Base-by-base conservation (phyloP, 2,329 filamentous ascomycete genomes). In the Cladosporium sp. region DNA sequence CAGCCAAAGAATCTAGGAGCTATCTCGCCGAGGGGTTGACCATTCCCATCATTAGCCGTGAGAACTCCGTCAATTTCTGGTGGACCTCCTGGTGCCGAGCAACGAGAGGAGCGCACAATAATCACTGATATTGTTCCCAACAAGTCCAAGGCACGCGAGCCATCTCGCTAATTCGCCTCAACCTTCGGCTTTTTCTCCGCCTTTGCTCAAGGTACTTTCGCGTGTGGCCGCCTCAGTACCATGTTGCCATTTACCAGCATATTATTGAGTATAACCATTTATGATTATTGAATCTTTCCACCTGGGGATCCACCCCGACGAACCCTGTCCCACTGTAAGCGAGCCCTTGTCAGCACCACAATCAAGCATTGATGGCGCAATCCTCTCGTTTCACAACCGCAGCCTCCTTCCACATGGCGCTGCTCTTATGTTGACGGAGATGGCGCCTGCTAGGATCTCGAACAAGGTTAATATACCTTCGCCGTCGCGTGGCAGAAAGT, bases 171-270 rank as follows among this genome's bases (percentile, higher is more conserved):
- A 28, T 28, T 25, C 28, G 28, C 45, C 45, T 48, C 45, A 48
- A 48, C 45, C 45, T 48, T 48, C 45, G 45, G 45, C 28, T 28
- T 19, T 48, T 28, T 34, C 45, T 48, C 45, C 45, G 35, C 45
- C n/a, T 48, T 48, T 25, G 45, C 45, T 19, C 28, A 35, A 2
- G 12, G 36, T 6, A n/a, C 36, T 19, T 13, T 39, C 17, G 15
- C 36, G 36, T 19, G 25, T 22, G 45, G 25, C 45, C 45, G 45
- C 45, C 17, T 48, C 13, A 24, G 25, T 48, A 13, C 45, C 45
- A 28, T 32, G 1, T 48, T 32, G 9, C 22, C 22, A 45, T 48
- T 35, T 19, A 22, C 45, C 45, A 28, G 15, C 42, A 25, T 6
- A 15, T 13, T 28, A 28, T 28, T 28, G 25, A 28, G 25, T 9